These are phyloP conservation scores for Lipomyces starkeyi DNA, from an alignment of 805 yeast species.

Conservation along the genomic window DNA sequence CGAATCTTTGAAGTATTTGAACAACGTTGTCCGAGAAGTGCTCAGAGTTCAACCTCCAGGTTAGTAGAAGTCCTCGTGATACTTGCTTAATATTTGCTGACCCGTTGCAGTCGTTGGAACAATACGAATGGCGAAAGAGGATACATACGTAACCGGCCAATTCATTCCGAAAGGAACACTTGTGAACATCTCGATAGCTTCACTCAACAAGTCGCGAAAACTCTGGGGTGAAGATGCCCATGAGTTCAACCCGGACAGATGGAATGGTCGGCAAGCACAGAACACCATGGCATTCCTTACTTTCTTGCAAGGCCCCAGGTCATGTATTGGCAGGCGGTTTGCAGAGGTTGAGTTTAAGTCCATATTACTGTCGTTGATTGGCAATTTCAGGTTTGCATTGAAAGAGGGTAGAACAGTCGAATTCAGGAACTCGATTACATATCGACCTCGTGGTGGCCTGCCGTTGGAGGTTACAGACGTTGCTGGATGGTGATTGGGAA, in stretches of 20 bases:
- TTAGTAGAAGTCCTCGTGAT: neutral
- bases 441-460: conserved; percentile 24
- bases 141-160: conserved; percentile 16
- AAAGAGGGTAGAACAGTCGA: conserved; percentile 17
- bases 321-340: conserved; percentile 33
- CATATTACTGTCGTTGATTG: conserved; percentile 24
- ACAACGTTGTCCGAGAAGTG: conserved; percentile 30
- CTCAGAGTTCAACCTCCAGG: conserved; percentile 29
- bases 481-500: conserved; percentile 12
- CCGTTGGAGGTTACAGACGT: conserved; percentile 18
- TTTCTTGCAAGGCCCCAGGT: conserved; percentile 33
- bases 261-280: conserved; percentile 25
- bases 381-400: conserved; percentile 17
- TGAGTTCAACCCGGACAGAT: conserved; percentile 33
- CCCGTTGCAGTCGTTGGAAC: conserved; percentile 28
- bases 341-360: conserved; percentile 31
- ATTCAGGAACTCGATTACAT: conserved; percentile 18
- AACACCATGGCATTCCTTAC: conserved; percentile 25
- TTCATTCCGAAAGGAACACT: conserved; percentile 32
- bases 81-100: conserved; percentile 11
- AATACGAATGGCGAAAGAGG: conserved; percentile 23
- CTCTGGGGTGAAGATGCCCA: conserved; percentile 36
- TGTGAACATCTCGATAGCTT: conserved; percentile 13
- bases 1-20: conserved; percentile 24
- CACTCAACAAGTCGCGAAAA: conserved; percentile 13